Evolutionary conservation across 169 alveolate species (phyloP), one percentile per base, ranked within the genome.

Genomic region (Eimeria brunetti): DNA sequence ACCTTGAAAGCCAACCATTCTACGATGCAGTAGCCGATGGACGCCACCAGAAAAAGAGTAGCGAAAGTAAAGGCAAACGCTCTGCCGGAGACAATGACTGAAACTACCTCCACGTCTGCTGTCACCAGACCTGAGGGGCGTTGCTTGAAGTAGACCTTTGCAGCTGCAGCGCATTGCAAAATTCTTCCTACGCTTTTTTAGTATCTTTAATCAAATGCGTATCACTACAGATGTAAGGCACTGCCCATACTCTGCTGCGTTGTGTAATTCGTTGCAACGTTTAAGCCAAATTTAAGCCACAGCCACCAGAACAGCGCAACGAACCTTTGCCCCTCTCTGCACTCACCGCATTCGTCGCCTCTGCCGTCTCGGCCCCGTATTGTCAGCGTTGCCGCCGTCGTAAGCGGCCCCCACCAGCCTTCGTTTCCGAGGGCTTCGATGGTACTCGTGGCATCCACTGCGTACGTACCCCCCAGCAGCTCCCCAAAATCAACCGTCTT

Each of bases 381-480:
- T 62, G 83, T 60, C 62, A 86, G 60, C 64, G 64, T 41, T 9
- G 93, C 93, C 69, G 12, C 83, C 22, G 83, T 86, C 49, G 93
- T 86, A 18, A 86, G 93, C 67, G 93, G 93, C 36, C 83, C 67
- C 93, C 93, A 86, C 93, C 93, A 86, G 83, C 93, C 93, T 60
- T 86, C 93, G 22, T 71, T 64, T 33, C 93, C 67, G 67, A 86
- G 83, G 33, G 78, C 46, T 38, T 86, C 83, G 49, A 86, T 62
- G 30, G 67, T 22, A 27, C 83, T 38, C 30, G 93, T 86, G n/a
- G 93, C 93, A 41, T 86, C 93, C 49, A 86, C 93, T 64, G 83
- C 93, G 20, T 86, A 86, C 8, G 93, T 86, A 33, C 93, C 93
- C 38, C 81, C 83, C 49, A 86, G 67, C 18, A 86, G n/a, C 12